phyloP scores from a whole-genome alignment of 2,329 filamentous ascomycete genomes.

The Beauveria rudraprayagi region DNA sequence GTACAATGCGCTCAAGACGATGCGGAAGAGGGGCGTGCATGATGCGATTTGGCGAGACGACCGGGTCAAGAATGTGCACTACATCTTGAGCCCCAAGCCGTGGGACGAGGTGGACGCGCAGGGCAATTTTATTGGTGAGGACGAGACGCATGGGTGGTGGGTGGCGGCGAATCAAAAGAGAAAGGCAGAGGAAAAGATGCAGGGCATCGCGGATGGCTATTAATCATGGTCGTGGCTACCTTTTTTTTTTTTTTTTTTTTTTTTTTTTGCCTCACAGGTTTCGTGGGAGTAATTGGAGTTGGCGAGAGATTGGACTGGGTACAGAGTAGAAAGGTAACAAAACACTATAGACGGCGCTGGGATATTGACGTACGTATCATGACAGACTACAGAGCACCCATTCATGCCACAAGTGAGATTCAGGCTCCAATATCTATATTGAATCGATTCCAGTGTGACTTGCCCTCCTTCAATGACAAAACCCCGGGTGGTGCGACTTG shows the following conservation, averaged over 20 bases:
- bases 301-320: background rate
- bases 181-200: slow-evolving; percentile 30
- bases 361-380: no score
- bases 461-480: no score
- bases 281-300: no score
- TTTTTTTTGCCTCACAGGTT: no score
- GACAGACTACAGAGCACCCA: no score
- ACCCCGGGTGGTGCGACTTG: background rate
- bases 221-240: background rate
- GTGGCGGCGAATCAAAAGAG: slow-evolving; percentile 39
- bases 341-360: no score
- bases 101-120: slow-evolving; percentile 45
- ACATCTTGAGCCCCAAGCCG: slow-evolving; percentile 53
- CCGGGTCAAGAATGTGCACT: slow-evolving; percentile 53
- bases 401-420: no score
- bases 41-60: slow-evolving; percentile 49
- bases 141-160: slow-evolving; percentile 51
- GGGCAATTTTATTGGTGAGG: slow-evolving; percentile 35
- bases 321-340: no score
- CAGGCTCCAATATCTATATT: no score
- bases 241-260: background rate
- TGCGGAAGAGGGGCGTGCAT: slow-evolving; percentile 47
- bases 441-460: no score
- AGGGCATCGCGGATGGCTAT: slow-evolving; percentile 28
- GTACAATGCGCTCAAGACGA: slow-evolving; percentile 56